Percentiles rank a stretch among this genome's conserved stretches.
phyloP scores from a whole-genome alignment of 352 stramenopile species.

The Phytophthora melonis region DNA sequence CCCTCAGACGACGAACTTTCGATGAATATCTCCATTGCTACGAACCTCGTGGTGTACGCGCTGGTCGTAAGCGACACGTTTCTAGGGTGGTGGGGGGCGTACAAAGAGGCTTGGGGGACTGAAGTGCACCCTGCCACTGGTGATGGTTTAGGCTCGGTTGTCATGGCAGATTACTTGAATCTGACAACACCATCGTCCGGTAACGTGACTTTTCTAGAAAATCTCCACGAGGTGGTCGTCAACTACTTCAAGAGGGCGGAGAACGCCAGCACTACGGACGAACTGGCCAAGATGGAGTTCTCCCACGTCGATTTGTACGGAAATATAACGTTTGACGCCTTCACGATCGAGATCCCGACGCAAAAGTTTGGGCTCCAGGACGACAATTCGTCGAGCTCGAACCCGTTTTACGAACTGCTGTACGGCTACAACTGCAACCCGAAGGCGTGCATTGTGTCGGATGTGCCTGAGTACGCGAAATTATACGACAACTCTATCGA shows the following conservation, averaged over 20 bases:
- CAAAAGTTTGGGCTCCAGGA: slow-evolving; percentile 1
- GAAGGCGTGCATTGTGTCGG: background rate
- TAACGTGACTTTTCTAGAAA: background rate
- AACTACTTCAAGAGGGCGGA: slow-evolving; percentile 1
- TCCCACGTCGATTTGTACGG: slow-evolving; percentile 15
- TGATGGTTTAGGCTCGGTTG: background rate
- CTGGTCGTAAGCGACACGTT: slow-evolving; percentile 1
- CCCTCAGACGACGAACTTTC: background rate
- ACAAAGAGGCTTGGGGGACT: slow-evolving; percentile 1
- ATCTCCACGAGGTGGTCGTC: background rate
- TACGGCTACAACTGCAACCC: background rate
- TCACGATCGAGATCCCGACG: slow-evolving; percentile 18
- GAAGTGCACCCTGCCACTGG: background rate
- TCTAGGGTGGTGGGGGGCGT: slow-evolving; percentile 7
- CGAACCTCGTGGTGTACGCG: slow-evolving; percentile 6
- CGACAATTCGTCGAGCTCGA: slow-evolving; percentile 10
- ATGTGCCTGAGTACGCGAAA: background rate
- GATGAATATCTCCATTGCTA: background rate
- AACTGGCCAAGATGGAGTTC: slow-evolving; percentile 16
- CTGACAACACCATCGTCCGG: slow-evolving; percentile 1
- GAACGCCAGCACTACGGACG: slow-evolving; percentile 3
- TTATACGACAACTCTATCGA: background rate
- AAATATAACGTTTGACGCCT: slow-evolving; percentile 9
- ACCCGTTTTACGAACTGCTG: background rate
- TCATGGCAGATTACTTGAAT: slow-evolving; percentile 9